Evolutionary conservation across 208 protist species (phyloP), one percentile per base, ranked within the genome.

Genomic region (Tritrichomonas foetus): DNA sequence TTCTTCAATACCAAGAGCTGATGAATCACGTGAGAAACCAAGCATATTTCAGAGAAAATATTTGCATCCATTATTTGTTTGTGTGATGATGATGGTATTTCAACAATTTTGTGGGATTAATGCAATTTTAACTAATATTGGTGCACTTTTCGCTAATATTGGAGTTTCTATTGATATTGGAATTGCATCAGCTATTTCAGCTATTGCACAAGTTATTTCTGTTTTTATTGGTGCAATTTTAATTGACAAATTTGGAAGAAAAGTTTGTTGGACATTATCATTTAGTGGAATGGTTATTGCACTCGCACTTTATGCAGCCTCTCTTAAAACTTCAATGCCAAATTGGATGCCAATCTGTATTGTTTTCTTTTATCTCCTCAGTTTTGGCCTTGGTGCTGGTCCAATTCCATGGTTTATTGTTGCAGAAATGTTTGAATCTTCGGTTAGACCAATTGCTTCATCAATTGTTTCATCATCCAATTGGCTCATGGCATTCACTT

Each of bases 51-150:
- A 78, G 33, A 78, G 20, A 20, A 14, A 78, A 78, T 78, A 78
- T 47, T 0, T 44, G 16, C 3, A 39, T 0, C 33, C 3, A 39
- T 39, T 50, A 14, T 27, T 82, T 39, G 74, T 82, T 82, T 3
- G 93, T 25, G 36, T 94, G 14, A 8, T n/a, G 30, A n/a, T 94
- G n/a, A 94, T 94, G 93, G 3, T 94, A 36, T 44, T 94, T 3
- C 93, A 94, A 47, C 93, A 94, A n/a, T 94, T 94, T 78, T 82
- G 39, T 47, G 93, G 93, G 9, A 82, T 94, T 25, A 94, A 94
- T 27, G 93, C 39, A 11, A 78, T 94, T 75, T 47, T 94, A 41
- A 84, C 75, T 39, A 94, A 94, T 94, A n/a, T 94, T 72, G 49
- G 2, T 25, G 41, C 2, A 47, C 53, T 84, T 39, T 94, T 94